Conservation (phyloP, 2,329 filamentous ascomycete genomes). For the Clarireedia hainanense region DNA sequence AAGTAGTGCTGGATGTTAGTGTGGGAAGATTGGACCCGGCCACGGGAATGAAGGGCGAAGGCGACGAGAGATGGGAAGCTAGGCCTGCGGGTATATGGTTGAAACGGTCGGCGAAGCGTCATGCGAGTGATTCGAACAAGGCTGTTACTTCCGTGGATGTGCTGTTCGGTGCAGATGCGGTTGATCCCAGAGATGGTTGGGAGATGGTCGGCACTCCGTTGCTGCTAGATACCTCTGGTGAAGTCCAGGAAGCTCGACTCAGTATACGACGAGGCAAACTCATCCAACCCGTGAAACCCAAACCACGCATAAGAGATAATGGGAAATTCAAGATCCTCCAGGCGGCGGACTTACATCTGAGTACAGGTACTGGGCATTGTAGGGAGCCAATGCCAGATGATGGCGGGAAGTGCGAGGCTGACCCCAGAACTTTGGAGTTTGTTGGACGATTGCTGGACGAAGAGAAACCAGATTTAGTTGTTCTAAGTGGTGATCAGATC, state of each 20-base stretch:
- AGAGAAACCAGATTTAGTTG: constrained; percentile 86
- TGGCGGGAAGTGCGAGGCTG: constrained; percentile 78
- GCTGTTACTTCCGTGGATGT: constrained; percentile 63
- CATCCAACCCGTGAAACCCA: constrained; percentile 56
- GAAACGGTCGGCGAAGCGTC: constrained; percentile 39
- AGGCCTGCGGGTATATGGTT: constrained; percentile 63
- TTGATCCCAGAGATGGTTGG: constrained; percentile 85
- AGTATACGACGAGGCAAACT: constrained; percentile 69
- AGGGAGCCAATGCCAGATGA: constrained; percentile 78
- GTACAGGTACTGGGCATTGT: constrained; percentile 79
- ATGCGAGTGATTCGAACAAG: constrained; percentile 36
- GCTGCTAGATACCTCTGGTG: constrained; percentile 55
- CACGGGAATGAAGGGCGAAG: constrained; percentile 41
- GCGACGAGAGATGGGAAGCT: constrained; percentile 56
- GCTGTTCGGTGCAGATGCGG: constrained; percentile 66
- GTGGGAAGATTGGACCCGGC: constrained; percentile 54
- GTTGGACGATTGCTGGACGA: constrained; percentile 76
- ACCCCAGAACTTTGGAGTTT: constrained; percentile 86
- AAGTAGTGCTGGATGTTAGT: constrained; percentile 56
- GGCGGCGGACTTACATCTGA: constrained; percentile 86
- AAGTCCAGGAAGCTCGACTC: constrained; percentile 62
- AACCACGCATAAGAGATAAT: constrained; percentile 73
- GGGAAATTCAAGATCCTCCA: constrained; percentile 98
- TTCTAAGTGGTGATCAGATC: constrained; percentile 89
- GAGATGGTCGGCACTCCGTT: constrained; percentile 66